Evolutionary conservation across 2,329 filamentous ascomycete genomes (phyloP).

Genomic region (Rugonectria rugulosa): DNA sequence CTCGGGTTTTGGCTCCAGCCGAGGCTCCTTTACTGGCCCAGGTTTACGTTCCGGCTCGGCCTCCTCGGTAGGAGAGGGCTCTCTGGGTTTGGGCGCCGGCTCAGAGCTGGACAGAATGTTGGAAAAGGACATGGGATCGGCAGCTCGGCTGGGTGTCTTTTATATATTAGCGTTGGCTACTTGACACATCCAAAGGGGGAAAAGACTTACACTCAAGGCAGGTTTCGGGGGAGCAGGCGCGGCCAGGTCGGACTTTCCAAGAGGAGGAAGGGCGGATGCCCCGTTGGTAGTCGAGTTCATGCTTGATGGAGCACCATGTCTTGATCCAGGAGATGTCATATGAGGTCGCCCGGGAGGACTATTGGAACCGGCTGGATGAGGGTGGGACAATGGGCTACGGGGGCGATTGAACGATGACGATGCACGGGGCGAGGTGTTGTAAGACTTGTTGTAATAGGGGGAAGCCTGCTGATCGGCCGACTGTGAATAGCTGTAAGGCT

Average conservation of each 20-base stretch:
- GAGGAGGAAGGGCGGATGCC: conserved; percentile 45
- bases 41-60: conserved; percentile 37
- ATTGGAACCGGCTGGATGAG: conserved; percentile 54
- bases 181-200: neutral
- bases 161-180: conserved; percentile 21
- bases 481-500: conserved; percentile 58
- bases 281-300: conserved; percentile 52
- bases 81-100: conserved; percentile 51
- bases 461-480: conserved; percentile 51
- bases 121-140: conserved; percentile 94
- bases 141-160: conserved; percentile 75
- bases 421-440: conserved; percentile 58
- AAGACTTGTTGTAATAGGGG: conserved; percentile 58
- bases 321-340: conserved; percentile 57
- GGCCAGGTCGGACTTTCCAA: conserved; percentile 50
- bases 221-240: conserved; percentile 51
- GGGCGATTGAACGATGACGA: conserved; percentile 52
- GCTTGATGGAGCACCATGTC: conserved; percentile 51
- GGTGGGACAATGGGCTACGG: conserved; percentile 59
- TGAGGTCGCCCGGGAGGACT: conserved; percentile 52
- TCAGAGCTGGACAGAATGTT: conserved; percentile 88
- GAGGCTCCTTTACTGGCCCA: conserved; percentile 27
- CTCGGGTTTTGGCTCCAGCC: conserved; percentile 28
- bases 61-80: conserved; percentile 24
- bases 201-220: conserved; percentile 46